Base-by-base conservation (phyloP, 2,329 filamentous ascomycete genomes). In the Fusarium armeniacum region DNA sequence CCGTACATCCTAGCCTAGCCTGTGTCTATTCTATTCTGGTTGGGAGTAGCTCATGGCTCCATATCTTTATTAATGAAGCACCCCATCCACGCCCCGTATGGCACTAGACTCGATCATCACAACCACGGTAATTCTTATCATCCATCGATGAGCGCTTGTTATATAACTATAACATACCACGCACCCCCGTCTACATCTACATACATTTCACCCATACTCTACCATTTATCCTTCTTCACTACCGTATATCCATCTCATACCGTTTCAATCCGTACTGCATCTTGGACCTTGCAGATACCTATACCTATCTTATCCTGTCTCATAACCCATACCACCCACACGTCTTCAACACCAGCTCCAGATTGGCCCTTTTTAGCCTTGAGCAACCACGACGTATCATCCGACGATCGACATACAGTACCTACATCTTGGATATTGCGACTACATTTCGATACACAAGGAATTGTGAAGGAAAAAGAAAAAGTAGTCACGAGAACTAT, bases 11-110 rank as follows among this genome's bases (percentile, higher is more conserved):
- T 43, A 44, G 41, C 41, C 47, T 50, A 35, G 62, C 43, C 43
- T 45, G 33, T 12, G 47, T 38, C 18, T 22, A 26, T 40, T 43
- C 41, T 62, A 47, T 56, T 58, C 57, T 61, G 52, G 59, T 24
- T 24, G 32, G 43, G 61, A 58, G 40, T 47, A 30, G 47, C 36
- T 50, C 26, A 49, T 13, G 46, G 32, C 40, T 52, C 49, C 49
- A 68, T 62, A 58, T 70, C 67, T 69, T 69, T 65, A 71, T 70
- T 70, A 71, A 71, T 65, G 51, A 68, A 69, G 38, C 63, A 71
- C 67, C 67, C 59, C 65, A 55, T 64, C 60, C 50, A n/a, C 52
- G 53, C 43, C 57, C 47, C 32, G 24, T 43, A 62, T 62, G 49
- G 28, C 52, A 63, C 26, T 52, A 56, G 28, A 58, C 56, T 50